These are phyloP conservation scores for Perkinsus olseni DNA, from an alignment of 169 alveolate species.

Conservation along the genomic window DNA sequence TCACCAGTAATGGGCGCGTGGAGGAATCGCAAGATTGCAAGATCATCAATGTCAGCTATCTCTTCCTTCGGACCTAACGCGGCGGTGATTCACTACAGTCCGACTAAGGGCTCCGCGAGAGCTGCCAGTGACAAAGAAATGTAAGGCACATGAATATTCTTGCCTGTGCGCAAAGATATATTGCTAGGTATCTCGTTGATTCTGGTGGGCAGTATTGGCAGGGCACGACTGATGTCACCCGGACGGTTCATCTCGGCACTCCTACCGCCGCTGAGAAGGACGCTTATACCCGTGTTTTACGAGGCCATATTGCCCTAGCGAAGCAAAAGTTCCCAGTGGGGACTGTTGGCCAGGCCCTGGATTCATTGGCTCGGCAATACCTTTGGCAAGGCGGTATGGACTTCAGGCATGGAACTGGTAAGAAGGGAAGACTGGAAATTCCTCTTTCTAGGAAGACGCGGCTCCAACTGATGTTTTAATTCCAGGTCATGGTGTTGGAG, in stretches of 20 bases:
- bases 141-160: not conserved
- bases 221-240: constrained; percentile 99
- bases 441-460: no score
- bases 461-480: constrained; percentile 42
- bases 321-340: constrained; percentile 84
- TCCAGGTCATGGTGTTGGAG: constrained; percentile 99
- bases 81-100: constrained; percentile 95
- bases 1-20: not conserved
- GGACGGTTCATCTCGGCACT: constrained; percentile 91
- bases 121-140: constrained; percentile 9
- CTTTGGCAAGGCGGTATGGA: constrained; percentile 86
- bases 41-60: constrained; percentile 80
- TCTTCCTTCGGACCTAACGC: constrained; percentile 95
- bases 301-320: constrained; percentile 90
- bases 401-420: constrained; percentile 87
- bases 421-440: no score
- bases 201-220: constrained; percentile 97
- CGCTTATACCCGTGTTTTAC: constrained; percentile 74
- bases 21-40: constrained; percentile 46
- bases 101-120: constrained; percentile 53
- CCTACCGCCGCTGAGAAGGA: constrained; percentile 84
- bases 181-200: constrained; percentile 79
- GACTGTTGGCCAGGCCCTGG: constrained; percentile 84
- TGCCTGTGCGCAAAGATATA: not conserved
- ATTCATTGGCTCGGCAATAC: constrained; percentile 88